Conservation (phyloP, 768 basidiomycete species). For the Russula foetens region DNA sequence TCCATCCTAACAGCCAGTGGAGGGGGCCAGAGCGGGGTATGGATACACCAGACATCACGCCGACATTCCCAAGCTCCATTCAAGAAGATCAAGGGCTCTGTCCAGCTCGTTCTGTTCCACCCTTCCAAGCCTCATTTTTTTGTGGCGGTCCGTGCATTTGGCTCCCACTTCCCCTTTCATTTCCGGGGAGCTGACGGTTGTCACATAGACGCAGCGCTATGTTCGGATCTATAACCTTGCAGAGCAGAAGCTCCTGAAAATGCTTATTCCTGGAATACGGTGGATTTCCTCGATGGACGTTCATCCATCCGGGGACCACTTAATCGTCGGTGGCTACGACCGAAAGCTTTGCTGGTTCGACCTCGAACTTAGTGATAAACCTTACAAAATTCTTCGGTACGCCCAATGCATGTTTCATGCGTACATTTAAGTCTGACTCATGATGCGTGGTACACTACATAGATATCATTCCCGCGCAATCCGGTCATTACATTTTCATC, state of each 20-base stretch:
- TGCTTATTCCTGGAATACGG: conserved; percentile 87
- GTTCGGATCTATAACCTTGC: conserved; percentile 92
- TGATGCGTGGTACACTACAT: background rate
- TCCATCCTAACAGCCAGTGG: conserved; percentile 38
- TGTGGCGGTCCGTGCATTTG: conserved; percentile 71
- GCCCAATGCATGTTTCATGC: conserved; percentile 14
- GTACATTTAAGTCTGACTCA: background rate
- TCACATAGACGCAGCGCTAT: conserved; percentile 88
- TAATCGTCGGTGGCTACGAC: conserved; percentile 97
- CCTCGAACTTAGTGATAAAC: conserved; percentile 91
- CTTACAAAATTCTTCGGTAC: conserved; percentile 91
- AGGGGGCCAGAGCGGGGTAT: conserved; percentile 74
- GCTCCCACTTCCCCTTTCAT: background rate
- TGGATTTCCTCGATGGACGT: conserved; percentile 99
- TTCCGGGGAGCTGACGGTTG: background rate
- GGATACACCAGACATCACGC: conserved; percentile 92
- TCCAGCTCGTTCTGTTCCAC: conserved; percentile 93
- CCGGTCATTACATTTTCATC: conserved; percentile 89
- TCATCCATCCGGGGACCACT: conserved; percentile 91
- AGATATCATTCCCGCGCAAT: conserved; percentile 95
- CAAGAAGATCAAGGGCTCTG: conserved; percentile 85
- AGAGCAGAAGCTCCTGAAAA: conserved; percentile 89
- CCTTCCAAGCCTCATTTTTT: conserved; percentile 94
- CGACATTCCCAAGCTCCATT: conserved; percentile 97
- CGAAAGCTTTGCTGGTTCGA: conserved; percentile 99